phyloP scores from a whole-genome alignment of 495 filamentous ascomycete species.

The Aspergillus incahuasiensis region DNA sequence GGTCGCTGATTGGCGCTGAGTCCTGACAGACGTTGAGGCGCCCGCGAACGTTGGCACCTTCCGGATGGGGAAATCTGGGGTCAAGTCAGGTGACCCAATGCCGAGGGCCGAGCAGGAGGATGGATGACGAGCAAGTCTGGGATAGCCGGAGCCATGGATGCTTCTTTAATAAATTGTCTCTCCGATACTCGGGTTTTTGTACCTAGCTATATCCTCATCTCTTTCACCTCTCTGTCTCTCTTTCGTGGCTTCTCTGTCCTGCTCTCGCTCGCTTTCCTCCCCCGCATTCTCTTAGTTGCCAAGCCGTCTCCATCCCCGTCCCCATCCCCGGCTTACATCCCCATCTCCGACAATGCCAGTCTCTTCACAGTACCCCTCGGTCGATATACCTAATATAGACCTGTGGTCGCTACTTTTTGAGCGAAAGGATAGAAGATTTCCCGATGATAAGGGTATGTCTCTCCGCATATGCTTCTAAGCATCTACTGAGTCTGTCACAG shows the following conservation, averaged over 20 bases:
- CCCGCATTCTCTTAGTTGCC: neutral
- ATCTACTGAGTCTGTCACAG: constrained; percentile 38
- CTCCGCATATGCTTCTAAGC: neutral
- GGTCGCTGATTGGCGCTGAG: no score
- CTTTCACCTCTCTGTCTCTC: neutral
- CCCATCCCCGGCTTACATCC: neutral
- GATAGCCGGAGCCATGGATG: neutral
- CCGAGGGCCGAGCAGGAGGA: constrained; percentile 8
- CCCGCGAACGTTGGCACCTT: neutral
- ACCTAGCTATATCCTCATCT: neutral
- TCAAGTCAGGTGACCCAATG: constrained; percentile 3
- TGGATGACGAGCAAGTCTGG: neutral
- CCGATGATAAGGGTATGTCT: constrained; percentile 50
- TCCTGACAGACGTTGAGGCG: neutral
- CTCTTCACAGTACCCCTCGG: constrained; percentile 32
- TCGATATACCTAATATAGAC: constrained; percentile 49
- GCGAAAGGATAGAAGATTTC: constrained; percentile 59
- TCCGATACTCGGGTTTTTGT: neutral
- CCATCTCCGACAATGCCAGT: constrained; percentile 38
- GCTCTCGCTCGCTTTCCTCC: neutral
- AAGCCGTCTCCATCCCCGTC: neutral
- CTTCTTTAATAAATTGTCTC: neutral
- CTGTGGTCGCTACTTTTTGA: constrained; percentile 79
- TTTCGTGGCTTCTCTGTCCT: neutral
- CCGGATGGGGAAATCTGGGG: constrained; percentile 3